These are phyloP conservation scores for Oropetium thomaeum DNA, from an alignment of 176 grass and related monocot species.

Conservation along the genomic window DNA sequence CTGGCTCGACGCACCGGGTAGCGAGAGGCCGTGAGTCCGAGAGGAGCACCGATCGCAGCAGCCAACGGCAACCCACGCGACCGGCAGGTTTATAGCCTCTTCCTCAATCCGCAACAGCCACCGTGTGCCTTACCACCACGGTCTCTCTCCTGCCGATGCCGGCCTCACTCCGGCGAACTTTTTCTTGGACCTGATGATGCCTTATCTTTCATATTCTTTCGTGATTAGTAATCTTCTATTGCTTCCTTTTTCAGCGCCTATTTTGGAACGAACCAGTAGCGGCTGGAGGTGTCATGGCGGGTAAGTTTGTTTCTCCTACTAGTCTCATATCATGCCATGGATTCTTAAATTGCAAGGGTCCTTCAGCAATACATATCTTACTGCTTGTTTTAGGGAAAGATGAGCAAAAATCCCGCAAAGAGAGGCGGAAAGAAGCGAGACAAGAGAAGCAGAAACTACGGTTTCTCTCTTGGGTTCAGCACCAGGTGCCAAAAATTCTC, in stretches of 20 bases:
- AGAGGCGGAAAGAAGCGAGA: conserved; percentile 54
- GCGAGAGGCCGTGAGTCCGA: no score
- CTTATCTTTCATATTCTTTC: neutral
- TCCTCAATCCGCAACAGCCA: no score
- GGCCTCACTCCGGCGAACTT: no score
- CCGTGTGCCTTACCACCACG: no score
- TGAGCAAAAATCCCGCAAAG: conserved; percentile 39
- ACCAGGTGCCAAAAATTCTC: conserved; percentile 38
- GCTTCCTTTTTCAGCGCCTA: neutral
- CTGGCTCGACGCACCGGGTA: no score
- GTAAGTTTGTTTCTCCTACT: conserved; percentile 2
- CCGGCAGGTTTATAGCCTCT: neutral
- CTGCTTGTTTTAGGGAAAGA: conserved; percentile 17
- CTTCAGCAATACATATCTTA: neutral
- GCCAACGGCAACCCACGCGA: neutral
- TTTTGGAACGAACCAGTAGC: neutral
- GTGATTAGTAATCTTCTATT: neutral
- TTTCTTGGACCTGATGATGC: neutral
- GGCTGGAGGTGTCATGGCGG: neutral
- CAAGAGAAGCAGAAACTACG: conserved; percentile 38
- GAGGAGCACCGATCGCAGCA: no score
- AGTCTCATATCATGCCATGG: neutral
- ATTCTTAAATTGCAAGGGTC: neutral
- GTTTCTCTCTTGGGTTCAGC: conserved; percentile 56
- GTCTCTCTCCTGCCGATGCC: no score